These are phyloP conservation scores for Gossypium schwendimanii DNA, from an alignment of 441 rosid genomes.

Conservation along the genomic window DNA sequence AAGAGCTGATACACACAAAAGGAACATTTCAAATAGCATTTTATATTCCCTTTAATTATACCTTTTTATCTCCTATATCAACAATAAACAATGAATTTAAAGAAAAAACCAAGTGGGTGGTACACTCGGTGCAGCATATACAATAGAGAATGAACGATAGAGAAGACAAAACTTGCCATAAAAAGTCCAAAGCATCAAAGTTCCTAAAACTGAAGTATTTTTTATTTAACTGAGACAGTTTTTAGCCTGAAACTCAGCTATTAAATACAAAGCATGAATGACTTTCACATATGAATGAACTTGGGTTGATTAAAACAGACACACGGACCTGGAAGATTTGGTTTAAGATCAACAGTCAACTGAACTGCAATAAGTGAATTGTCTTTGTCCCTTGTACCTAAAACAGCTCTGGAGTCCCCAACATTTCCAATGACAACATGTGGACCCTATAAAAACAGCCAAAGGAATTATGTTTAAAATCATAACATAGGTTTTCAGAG, in stretches of 20 bases:
- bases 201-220: neutral
- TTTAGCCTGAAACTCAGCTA: neutral
- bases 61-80: neutral
- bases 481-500: neutral
- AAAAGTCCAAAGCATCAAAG: neutral
- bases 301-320: neutral
- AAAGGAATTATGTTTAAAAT: neutral
- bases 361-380: constrained; percentile 72
- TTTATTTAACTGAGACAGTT: neutral
- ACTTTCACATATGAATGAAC: neutral
- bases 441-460: constrained; percentile 50
- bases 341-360: constrained; percentile 90
- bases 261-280: neutral
- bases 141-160: neutral
- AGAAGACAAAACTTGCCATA: neutral
- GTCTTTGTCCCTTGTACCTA: constrained; percentile 70
- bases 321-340: constrained; percentile 83
- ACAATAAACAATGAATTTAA: neutral
- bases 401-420: constrained; percentile 91
- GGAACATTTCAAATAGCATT: neutral
- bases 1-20: neutral
- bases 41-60: neutral
- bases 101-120: neutral
- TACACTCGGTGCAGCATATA: neutral
- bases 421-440: constrained; percentile 83